Percentiles rank a stretch among this genome's conserved stretches.
phyloP scores from a whole-genome alignment of 305 asterid genomes.

The Solanum hybrid region DNA sequence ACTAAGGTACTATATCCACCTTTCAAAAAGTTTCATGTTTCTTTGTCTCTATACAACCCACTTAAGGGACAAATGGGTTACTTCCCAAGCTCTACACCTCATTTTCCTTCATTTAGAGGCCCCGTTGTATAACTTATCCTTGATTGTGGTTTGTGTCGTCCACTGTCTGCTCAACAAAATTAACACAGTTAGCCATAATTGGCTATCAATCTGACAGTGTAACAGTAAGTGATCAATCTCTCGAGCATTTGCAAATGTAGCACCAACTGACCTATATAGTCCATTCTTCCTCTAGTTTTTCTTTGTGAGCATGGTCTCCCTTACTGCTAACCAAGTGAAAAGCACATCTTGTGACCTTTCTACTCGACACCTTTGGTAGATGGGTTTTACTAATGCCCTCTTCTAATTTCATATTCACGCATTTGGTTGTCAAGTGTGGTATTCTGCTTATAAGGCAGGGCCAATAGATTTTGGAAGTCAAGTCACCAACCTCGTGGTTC shows the following conservation, averaged over 20 bases:
- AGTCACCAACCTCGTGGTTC: neutral
- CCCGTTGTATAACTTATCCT: neutral
- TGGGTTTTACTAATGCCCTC: neutral
- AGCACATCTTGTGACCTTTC: neutral
- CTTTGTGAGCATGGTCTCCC: neutral
- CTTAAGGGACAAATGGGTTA: neutral
- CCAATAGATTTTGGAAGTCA: neutral
- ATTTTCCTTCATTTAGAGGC: neutral
- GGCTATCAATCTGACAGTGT: neutral
- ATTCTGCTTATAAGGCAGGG: neutral
- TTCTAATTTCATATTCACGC: neutral
- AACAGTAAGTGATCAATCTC: neutral
- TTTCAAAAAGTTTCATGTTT: neutral
- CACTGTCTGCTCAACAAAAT: neutral
- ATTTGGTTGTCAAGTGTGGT: neutral
- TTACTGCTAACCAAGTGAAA: neutral
- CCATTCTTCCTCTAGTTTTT: neutral
- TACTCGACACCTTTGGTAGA: neutral
- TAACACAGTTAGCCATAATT: neutral
- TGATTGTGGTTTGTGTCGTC: neutral
- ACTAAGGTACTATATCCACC: neutral
- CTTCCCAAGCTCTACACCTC: neutral
- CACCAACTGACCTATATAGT: neutral
- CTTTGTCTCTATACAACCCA: neutral
- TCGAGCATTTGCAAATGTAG: neutral